Conservation (phyloP, 306 rosid species). For the Heteromeles arbutifolia region DNA sequence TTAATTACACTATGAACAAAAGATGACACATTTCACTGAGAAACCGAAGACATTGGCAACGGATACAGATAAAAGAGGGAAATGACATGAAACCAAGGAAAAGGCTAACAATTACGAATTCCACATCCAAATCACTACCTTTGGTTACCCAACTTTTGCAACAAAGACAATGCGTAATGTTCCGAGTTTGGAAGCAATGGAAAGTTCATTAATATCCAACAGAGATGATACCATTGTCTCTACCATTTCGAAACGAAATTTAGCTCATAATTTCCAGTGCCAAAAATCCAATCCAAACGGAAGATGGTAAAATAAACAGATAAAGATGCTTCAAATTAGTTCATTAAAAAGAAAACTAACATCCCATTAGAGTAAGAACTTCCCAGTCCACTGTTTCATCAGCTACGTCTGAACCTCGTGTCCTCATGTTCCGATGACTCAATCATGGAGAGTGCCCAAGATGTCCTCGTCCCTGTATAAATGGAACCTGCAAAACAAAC, state of each 20-base stretch:
- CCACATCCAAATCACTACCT: not conserved
- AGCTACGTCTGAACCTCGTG: not conserved
- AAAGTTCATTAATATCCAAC: not conserved
- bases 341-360: not conserved
- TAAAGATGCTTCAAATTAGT: not conserved
- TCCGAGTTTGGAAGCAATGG: not conserved
- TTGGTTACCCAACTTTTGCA: not conserved
- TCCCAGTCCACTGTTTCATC: not conserved
- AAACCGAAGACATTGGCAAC: not conserved
- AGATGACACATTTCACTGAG: not conserved
- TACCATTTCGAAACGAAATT: not conserved
- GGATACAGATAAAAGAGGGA: not conserved
- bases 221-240: not conserved
- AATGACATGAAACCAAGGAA: not conserved
- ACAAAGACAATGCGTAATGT: not conserved
- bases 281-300: not conserved
- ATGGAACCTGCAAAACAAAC: conserved; percentile 44
- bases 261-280: not conserved
- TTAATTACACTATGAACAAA: not conserved
- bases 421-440: not conserved
- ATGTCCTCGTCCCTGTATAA: conserved; percentile 42
- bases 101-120: not conserved
- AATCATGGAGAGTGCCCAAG: conserved; percentile 34
- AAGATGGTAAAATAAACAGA: not conserved
- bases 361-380: not conserved